Evolutionary conservation across 108 stramenopile genomes (phyloP), one percentile per base, ranked within the genome.

Genomic region (Aurantiochytrium sp.): DNA sequence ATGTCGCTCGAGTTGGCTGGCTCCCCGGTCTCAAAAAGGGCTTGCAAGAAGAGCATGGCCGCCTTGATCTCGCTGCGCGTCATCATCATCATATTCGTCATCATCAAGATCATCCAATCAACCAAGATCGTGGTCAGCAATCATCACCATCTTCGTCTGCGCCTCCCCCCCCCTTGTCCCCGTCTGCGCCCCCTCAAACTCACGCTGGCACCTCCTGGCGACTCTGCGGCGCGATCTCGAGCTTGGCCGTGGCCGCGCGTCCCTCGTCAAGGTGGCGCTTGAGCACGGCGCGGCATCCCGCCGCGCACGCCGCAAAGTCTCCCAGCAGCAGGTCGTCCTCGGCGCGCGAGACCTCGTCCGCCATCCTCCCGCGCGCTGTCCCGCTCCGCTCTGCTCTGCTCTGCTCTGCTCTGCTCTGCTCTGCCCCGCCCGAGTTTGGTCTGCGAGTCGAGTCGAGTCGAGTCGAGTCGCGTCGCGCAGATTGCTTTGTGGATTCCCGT

Each of bases 191-290:
- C 21, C 59, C 59, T 59, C 2, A 59, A 47, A 83, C 76, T 83
- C 23, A 83, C 76, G 6, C 25, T 12, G 45, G 76, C 76, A 83
- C 76, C 0, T 83, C 76, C 51, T 83, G 76, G 25, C 51, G 45
- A 23, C 49, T 53, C 45, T 83, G 76, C 76, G 76, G 76, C 51
- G 45, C 76, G 76, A 83, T 83, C 51, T 83, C 76, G 19, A 72
- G 21, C 72, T 72, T 72, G 72, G 28, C 35, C 23, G 72, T 72
- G 72, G 72, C 72, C 72, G 72, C 72, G 18, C 23, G 16, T 23
- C 21, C 23, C 72, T 29, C 72, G 19, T 72, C 72, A 72, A 72
- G 72, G 19, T 42, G 72, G 21, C 19, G 21, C 72, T 72, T 72
- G 28, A 83, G 76, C 76, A 83, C 10, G 12, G 6, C 43, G 43